A percentile compares a stretch with the other conserved stretches of the same genome.
phyloP scores from a whole-genome alignment of 2,329 filamentous ascomycete species.

The Alternaria gaisen region DNA sequence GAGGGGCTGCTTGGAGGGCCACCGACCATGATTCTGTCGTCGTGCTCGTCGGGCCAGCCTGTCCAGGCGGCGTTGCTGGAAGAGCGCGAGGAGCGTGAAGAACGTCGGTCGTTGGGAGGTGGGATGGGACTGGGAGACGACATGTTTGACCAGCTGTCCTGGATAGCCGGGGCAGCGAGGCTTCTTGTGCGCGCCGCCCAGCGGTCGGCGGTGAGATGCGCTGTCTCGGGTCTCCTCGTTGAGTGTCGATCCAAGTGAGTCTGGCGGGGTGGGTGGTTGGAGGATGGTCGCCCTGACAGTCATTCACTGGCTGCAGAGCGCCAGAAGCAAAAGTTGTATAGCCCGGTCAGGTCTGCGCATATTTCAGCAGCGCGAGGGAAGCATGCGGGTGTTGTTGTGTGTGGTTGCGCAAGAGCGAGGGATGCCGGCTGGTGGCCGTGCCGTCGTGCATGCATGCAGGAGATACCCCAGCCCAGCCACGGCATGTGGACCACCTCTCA shows the following conservation, averaged over 20 bases:
- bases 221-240: conserved; percentile 10
- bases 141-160: conserved; percentile 29
- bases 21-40: conserved; percentile 43
- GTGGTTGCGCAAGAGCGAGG: conserved; percentile 35
- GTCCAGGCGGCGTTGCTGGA: conserved; percentile 41
- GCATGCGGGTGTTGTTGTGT: conserved; percentile 22
- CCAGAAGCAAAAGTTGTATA: conserved; percentile 26
- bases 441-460: neutral
- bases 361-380: conserved; percentile 21
- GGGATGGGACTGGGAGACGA: conserved; percentile 49
- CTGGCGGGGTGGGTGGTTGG: conserved; percentile 3
- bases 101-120: conserved; percentile 47
- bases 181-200: neutral
- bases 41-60: conserved; percentile 28
- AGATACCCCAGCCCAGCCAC: conserved; percentile 2
- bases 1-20: conserved; percentile 50
- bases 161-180: no score
- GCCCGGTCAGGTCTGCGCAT: conserved; percentile 29
- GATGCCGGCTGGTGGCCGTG: conserved; percentile 15
- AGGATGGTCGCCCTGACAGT: conserved; percentile 16
- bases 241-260: conserved; percentile 5
- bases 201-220: conserved; percentile 14
- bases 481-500: neutral
- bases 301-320: conserved; percentile 19
- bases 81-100: conserved; percentile 48